Conservation (phyloP, 352 stramenopile genomes). For the Peronospora destructor region DNA sequence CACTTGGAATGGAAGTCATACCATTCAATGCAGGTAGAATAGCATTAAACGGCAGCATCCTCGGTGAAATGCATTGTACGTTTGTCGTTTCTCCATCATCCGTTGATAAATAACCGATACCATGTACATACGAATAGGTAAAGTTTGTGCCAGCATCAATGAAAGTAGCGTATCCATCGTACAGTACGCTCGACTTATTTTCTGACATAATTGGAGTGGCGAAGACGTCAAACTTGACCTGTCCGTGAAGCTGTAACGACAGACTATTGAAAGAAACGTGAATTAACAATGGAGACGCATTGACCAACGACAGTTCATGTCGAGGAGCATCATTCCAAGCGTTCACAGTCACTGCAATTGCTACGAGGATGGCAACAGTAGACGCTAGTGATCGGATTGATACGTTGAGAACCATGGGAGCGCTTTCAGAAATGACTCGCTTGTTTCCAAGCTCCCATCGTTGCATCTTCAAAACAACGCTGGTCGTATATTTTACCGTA, state of each 20-base stretch:
- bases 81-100: neutral
- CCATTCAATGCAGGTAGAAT: slow-evolving; percentile 26
- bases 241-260: slow-evolving; percentile 23
- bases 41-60: slow-evolving; percentile 18
- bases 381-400: too few relatives aligned
- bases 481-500: too few relatives aligned
- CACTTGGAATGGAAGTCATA: slow-evolving; percentile 18
- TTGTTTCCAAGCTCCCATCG: too few relatives aligned
- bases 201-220: slow-evolving; percentile 18
- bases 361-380: too few relatives aligned
- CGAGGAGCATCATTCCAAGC: neutral
- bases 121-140: slow-evolving; percentile 25
- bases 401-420: too few relatives aligned
- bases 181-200: slow-evolving; percentile 13
- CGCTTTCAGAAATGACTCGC: too few relatives aligned
- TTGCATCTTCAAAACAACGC: too few relatives aligned
- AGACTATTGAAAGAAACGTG: slow-evolving; percentile 26
- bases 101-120: slow-evolving; percentile 19
- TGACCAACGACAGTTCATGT: neutral
- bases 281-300: slow-evolving; percentile 24
- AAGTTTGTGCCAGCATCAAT: slow-evolving; percentile 6
- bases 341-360: too few relatives aligned
- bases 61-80: slow-evolving; percentile 19
- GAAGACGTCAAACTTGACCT: slow-evolving; percentile 27
- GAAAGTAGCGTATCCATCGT: slow-evolving; percentile 22